Conservation (phyloP, 139 green algal species). For the Edaphochlamys debaryana region DNA sequence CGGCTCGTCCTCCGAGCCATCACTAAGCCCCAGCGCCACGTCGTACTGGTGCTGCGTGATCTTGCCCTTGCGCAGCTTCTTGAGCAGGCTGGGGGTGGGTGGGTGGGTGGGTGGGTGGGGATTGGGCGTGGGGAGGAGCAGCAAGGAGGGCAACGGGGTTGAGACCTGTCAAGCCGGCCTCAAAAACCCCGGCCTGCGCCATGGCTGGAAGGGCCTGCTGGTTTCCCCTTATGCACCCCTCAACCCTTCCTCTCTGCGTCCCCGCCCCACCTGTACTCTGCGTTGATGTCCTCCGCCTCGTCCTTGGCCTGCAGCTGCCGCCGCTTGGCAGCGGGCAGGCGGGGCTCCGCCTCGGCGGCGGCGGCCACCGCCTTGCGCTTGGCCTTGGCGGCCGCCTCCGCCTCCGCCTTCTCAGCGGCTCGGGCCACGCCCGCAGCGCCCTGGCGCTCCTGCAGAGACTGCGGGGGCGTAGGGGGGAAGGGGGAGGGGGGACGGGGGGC, state of each 20-base stretch:
- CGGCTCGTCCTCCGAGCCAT: slow-evolving; percentile 26
- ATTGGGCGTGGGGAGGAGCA: too few species aligned
- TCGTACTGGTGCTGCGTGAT: slow-evolving; percentile 66
- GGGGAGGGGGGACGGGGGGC: too few species aligned
- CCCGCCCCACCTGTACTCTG: slow-evolving; percentile 66
- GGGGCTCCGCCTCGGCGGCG: background rate
- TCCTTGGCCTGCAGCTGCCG: slow-evolving; percentile 71
- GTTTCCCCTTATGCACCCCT: too few species aligned
- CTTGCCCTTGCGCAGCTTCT: slow-evolving; percentile 68
- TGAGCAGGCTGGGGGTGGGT: slow-evolving; percentile 67
- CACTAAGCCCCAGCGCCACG: slow-evolving; percentile 53
- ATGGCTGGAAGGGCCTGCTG: too few species aligned
- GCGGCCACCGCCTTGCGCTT: slow-evolving; percentile 29
- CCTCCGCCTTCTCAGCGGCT: background rate
- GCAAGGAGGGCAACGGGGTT: too few species aligned
- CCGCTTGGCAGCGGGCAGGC: slow-evolving; percentile 80
- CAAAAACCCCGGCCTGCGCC: too few species aligned
- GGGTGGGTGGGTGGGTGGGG: background rate
- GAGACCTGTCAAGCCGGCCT: too few species aligned
- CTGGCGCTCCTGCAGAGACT: slow-evolving; percentile 6
- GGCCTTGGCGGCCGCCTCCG: background rate
- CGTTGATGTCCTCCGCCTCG: slow-evolving; percentile 77
- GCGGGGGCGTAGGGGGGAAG: too few species aligned
- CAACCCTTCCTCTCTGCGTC: too few species aligned
- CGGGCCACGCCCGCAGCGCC: background rate